A percentile compares a stretch with the other conserved stretches of the same genome.
These are phyloP conservation scores for Raffaelea arxii DNA, from an alignment of 2,329 filamentous ascomycete genomes.

Conservation along the genomic window DNA sequence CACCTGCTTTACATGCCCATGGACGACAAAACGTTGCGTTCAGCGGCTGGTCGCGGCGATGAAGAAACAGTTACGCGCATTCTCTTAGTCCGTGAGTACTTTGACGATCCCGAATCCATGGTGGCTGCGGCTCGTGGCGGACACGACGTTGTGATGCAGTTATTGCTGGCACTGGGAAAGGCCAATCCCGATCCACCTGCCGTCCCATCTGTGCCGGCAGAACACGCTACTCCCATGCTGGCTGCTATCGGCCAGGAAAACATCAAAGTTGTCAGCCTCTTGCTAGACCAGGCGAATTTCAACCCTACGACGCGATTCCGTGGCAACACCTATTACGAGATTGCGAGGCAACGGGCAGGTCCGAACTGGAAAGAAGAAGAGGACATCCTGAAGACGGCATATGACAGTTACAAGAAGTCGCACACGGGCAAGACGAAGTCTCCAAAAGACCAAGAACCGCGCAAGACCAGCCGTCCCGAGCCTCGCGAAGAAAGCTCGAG, in stretches of 20 bases:
- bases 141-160: constrained; percentile 76
- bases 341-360: constrained; percentile 72
- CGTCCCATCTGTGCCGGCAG: constrained; percentile 47
- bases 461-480: constrained; percentile 33
- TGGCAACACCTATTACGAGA: constrained; percentile 76
- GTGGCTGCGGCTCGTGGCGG: constrained; percentile 88
- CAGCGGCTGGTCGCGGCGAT: constrained; percentile 51
- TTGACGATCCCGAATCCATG: constrained; percentile 73
- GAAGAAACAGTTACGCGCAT: constrained; percentile 52
- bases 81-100: constrained; percentile 49
- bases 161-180: constrained; percentile 60
- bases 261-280: constrained; percentile 70
- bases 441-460: constrained; percentile 34
- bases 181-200: constrained; percentile 61
- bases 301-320: constrained; percentile 71
- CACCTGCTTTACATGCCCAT: constrained; percentile 54
- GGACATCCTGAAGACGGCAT: constrained; percentile 66
- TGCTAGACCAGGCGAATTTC: constrained; percentile 68
- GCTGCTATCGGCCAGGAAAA: constrained; percentile 88
- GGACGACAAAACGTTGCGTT: constrained; percentile 50
- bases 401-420: constrained; percentile 51
- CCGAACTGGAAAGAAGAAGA: constrained; percentile 87
- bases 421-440: constrained; percentile 39
- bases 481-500: constrained; percentile 28
- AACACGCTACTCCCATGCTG: constrained; percentile 84